phyloP scores from a whole-genome alignment of 305 asterid species.

The Lippia alba region DNA sequence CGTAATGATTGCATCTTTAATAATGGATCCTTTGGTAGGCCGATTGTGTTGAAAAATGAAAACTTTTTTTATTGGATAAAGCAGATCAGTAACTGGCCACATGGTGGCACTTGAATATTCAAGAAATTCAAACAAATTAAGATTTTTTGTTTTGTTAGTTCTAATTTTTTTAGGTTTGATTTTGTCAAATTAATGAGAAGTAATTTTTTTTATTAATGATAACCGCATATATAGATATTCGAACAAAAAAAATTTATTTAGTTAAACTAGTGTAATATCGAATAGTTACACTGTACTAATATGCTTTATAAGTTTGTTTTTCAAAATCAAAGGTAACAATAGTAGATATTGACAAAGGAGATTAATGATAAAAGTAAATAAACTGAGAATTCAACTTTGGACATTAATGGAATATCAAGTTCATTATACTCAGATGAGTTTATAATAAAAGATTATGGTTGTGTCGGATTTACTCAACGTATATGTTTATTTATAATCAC shows the following conservation, averaged over 20 bases:
- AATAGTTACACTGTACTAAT: no score
- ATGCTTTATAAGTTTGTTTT: no score
- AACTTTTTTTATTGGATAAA: slow-evolving; percentile 26
- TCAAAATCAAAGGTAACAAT: no score
- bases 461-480: slow-evolving; percentile 38
- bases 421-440: background rate
- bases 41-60: background rate
- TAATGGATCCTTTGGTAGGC: slow-evolving; percentile 32
- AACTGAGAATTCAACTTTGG: background rate
- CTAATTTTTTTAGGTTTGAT: no score
- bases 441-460: slow-evolving; percentile 16
- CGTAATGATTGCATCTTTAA: slow-evolving; percentile 44
- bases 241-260: no score
- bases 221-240: no score
- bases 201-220: no score
- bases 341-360: background rate
- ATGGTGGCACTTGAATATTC: slow-evolving; percentile 38
- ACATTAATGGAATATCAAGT: background rate
- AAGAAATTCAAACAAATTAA: background rate
- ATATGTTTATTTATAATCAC: slow-evolving; percentile 37
- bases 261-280: no score
- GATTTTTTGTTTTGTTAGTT: no score
- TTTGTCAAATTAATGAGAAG: no score
- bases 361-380: background rate
- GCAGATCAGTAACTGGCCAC: slow-evolving; percentile 21